phyloP scores from a whole-genome alignment of 1,139 yeast species.

The Kodamaea arcana region DNA sequence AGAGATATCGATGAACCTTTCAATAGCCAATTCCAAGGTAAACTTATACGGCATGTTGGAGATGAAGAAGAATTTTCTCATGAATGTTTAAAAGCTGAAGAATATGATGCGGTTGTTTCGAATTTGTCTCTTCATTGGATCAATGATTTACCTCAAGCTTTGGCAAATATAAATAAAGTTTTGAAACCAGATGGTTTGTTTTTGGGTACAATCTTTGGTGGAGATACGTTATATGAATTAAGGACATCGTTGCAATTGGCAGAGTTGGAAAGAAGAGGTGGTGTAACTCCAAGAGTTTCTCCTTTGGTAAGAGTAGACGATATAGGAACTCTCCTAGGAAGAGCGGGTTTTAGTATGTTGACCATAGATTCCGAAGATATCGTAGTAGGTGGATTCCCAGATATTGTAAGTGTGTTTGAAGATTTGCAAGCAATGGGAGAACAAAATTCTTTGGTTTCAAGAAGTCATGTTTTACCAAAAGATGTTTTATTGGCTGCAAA shows the following conservation, averaged over 20 bases:
- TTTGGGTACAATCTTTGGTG: conserved; percentile 80
- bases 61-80: conserved; percentile 65
- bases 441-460: conserved; percentile 61
- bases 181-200: conserved; percentile 80
- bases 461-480: conserved; percentile 54
- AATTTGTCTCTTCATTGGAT: conserved; percentile 82
- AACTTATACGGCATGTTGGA: conserved; percentile 46
- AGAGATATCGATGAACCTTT: conserved; percentile 39
- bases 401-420: conserved; percentile 58
- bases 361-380: conserved; percentile 86
- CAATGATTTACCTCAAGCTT: conserved; percentile 68
- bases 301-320: conserved; percentile 80
- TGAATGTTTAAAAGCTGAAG: conserved; percentile 33
- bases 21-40: conserved; percentile 39
- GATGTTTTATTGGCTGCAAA: conserved; percentile 73
- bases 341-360: conserved; percentile 74
- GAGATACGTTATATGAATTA: conserved; percentile 77
- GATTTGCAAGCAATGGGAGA: conserved; percentile 86
- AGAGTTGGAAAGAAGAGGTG: conserved; percentile 74
- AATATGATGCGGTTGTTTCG: conserved; percentile 70
- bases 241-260: conserved; percentile 79
- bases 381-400: conserved; percentile 75
- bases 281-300: conserved; percentile 74
- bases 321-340: conserved; percentile 65
- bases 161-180: conserved; percentile 54